Conservation (phyloP, 139 green algal genomes). For the Eudorina sp. region DNA sequence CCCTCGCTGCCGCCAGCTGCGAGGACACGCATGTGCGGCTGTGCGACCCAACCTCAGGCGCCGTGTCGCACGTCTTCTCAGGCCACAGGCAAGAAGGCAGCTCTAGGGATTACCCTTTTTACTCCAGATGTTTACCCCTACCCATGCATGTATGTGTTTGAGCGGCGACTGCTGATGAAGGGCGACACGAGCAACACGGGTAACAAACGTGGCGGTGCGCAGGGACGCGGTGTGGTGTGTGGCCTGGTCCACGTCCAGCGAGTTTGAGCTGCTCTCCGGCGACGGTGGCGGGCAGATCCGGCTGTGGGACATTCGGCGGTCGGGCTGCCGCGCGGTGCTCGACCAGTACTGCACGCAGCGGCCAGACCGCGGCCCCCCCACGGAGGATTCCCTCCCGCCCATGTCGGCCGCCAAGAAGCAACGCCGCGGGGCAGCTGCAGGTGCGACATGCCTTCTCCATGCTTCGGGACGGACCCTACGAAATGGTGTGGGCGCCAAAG, state of each 20-base stretch:
- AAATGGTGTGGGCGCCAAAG: too few species aligned
- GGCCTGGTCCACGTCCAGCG: constrained; percentile 74
- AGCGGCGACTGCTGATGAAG: too few species aligned
- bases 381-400: background rate
- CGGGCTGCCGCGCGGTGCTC: constrained; percentile 71
- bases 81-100: too few species aligned
- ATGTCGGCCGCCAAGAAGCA: constrained; percentile 5
- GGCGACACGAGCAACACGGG: too few species aligned
- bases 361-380: too few species aligned
- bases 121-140: too few species aligned
- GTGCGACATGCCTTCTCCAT: too few species aligned
- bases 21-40: constrained; percentile 73
- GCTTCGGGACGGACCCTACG: too few species aligned
- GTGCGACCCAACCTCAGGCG: constrained; percentile 80
- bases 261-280: constrained; percentile 84
- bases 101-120: too few species aligned
- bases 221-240: constrained; percentile 75
- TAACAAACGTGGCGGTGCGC: constrained; percentile 2
- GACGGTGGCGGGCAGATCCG: constrained; percentile 74
- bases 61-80: constrained; percentile 80
- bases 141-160: too few species aligned
- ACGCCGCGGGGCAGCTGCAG: background rate
- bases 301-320: constrained; percentile 84
- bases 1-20: constrained; percentile 73
- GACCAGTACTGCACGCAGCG: constrained; percentile 70